A percentile compares a stretch with the other conserved stretches of the same genome.
Conservation (phyloP, 768 basidiomycete genomes). For the Pisolithus sp. region DNA sequence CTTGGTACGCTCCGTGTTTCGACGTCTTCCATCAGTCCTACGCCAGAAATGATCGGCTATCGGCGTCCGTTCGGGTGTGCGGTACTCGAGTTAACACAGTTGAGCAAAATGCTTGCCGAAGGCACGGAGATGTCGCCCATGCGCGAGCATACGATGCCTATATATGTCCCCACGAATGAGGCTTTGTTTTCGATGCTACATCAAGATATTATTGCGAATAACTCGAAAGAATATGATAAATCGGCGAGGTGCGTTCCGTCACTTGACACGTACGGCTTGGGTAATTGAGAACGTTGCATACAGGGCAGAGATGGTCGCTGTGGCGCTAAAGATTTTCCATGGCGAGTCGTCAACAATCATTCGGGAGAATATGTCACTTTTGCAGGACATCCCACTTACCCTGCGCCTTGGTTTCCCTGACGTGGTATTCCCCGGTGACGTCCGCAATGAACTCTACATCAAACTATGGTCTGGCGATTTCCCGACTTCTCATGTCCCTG, state of each 20-base stretch:
- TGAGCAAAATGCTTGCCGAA: conserved; percentile 62
- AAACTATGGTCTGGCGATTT: conserved; percentile 96
- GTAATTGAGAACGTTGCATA: neutral
- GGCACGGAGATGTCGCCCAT: conserved; percentile 55
- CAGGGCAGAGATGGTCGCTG: conserved; percentile 83
- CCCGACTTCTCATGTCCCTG: conserved; percentile 42
- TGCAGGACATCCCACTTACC: conserved; percentile 78
- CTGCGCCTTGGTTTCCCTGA: conserved; percentile 91
- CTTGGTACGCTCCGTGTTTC: conserved; percentile 18
- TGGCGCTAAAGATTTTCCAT: conserved; percentile 80
- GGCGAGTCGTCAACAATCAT: conserved; percentile 74
- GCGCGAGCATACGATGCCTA: conserved; percentile 81
- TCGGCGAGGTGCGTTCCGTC: conserved; percentile 55
- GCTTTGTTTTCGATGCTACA: conserved; percentile 88
- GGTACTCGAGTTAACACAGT: conserved; percentile 76
- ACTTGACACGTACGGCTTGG: neutral
- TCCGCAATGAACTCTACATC: conserved; percentile 93
- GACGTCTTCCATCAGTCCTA: neutral
- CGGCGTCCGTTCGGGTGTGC: conserved; percentile 96
- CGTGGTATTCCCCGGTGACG: conserved; percentile 87
- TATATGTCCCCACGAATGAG: conserved; percentile 79
- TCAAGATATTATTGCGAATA: conserved; percentile 84
- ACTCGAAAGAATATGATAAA: conserved; percentile 76
- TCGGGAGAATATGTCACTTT: conserved; percentile 75
- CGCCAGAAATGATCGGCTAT: conserved; percentile 44